Evolutionary conservation across 2,329 filamentous ascomycete species (phyloP), one percentile per base, ranked within the genome.

Genomic region (Colletotrichum limetticola): DNA sequence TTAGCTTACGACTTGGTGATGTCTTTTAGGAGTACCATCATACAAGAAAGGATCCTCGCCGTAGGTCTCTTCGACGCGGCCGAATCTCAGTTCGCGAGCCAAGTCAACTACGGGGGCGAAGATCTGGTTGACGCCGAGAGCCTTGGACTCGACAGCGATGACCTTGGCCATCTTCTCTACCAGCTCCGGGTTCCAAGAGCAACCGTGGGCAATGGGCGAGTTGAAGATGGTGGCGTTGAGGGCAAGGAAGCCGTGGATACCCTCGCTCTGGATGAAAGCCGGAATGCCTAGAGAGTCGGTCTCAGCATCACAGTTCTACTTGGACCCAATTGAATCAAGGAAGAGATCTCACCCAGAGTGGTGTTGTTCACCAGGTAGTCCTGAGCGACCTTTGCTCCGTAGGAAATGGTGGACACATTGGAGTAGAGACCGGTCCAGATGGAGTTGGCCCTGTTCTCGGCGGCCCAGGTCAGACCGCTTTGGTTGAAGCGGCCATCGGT

Each of bases 141-240:
- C 89, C 66, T 86, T 84, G 28, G 92, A 86, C 80, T 95, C 93
- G 60, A 89, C 86, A 6, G 87, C 92, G 75, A 94, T 94, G 22
- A 88, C 86, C 4, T 84, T 82, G 7, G 86, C 92, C 92, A 94
- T 94, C 75, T 92, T 87, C 75, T 91, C 82, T 4, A 94, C 83
- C 16, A 94, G 81, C 53, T 83, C 85, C 0, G 88, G 88, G 78
- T 95, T 93, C 84, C 91, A 95, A 0, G 92, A 92, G 77, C 91
- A 94, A 19, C 90, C 92, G 66, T 93, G 89, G 8, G 85, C 92
- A 76, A 95, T 94, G 0, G 93, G 93, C 1, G 91, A 93, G 81
- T 94, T 95, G 85, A 94, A 95, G 72, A 95, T 93, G 1, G 93
- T 95, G 3, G 92, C 92, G 79, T 94, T 94, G 11, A 89, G 88